These are phyloP conservation scores for Monilinia laxa DNA, from an alignment of 2,329 filamentous ascomycete species.

Conservation along the genomic window DNA sequence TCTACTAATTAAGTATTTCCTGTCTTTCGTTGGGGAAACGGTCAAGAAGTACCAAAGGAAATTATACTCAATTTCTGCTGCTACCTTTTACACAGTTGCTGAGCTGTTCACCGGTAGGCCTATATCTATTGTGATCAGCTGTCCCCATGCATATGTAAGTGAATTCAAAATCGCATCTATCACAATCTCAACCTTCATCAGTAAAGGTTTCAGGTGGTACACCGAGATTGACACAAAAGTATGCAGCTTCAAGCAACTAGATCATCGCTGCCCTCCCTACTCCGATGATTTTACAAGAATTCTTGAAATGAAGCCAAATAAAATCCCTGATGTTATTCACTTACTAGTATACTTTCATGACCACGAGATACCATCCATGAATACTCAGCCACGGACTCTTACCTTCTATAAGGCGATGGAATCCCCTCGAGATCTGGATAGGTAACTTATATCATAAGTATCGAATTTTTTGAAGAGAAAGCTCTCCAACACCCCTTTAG, in stretches of 20 bases:
- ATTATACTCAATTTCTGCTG: too few species aligned
- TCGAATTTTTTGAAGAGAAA: background rate
- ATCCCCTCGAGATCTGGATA: background rate
- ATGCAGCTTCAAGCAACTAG: background rate
- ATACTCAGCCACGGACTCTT: too few species aligned
- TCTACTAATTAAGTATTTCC: too few species aligned
- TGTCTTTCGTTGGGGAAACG: too few species aligned
- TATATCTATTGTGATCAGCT: too few species aligned
- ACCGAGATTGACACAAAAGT: background rate
- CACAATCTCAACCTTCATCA: background rate
- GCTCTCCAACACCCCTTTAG: background rate
- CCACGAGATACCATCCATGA: background rate
- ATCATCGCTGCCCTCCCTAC: background rate
- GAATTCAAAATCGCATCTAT: background rate
- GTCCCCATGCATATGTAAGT: background rate
- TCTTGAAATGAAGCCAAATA: background rate
- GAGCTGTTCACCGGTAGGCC: too few species aligned
- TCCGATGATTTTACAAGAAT: background rate
- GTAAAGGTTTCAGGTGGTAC: background rate
- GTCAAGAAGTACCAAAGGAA: too few species aligned
- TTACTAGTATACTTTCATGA: background rate
- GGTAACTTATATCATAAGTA: rapidly evolving
- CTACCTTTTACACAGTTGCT: too few species aligned
- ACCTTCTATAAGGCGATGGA: background rate
- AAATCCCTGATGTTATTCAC: background rate